phyloP scores from a whole-genome alignment of 331 rosid species.

The Malus hybrid region DNA sequence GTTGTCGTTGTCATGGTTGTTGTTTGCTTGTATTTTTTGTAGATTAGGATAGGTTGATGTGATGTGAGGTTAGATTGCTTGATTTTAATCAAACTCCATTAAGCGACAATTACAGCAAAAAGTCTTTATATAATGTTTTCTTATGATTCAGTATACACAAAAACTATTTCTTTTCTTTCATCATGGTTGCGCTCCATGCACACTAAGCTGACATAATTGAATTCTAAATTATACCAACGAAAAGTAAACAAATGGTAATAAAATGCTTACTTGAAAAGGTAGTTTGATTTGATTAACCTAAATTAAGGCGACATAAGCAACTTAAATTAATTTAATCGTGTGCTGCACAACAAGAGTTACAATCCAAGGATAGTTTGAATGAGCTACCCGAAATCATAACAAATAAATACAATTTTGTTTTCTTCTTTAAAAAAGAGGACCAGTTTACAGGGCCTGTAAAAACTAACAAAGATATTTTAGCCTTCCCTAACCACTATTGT shows the following conservation, averaged over 20 bases:
- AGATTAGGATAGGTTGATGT: background rate
- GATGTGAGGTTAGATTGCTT: background rate
- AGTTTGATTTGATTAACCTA: background rate
- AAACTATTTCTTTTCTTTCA: background rate
- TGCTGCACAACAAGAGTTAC: background rate
- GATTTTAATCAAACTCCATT: no score
- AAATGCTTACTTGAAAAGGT: background rate
- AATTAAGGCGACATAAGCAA: background rate
- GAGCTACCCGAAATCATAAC: no score
- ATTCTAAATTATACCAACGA: background rate
- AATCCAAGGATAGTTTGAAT: no score
- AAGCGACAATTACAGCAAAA: background rate
- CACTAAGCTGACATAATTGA: background rate
- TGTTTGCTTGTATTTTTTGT: background rate
- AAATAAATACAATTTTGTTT: no score
- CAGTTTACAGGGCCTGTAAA: rapidly evolving
- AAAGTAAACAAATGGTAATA: background rate
- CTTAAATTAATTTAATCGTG: background rate
- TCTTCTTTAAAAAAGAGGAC: no score
- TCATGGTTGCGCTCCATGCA: background rate
- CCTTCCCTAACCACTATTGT: no score
- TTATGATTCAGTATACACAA: background rate
- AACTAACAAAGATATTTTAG: no score
- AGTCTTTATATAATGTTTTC: background rate
- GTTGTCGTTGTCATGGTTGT: background rate